These are phyloP conservation scores for Kodamaea fukazawae DNA, from an alignment of 805 yeast species.

Conservation along the genomic window DNA sequence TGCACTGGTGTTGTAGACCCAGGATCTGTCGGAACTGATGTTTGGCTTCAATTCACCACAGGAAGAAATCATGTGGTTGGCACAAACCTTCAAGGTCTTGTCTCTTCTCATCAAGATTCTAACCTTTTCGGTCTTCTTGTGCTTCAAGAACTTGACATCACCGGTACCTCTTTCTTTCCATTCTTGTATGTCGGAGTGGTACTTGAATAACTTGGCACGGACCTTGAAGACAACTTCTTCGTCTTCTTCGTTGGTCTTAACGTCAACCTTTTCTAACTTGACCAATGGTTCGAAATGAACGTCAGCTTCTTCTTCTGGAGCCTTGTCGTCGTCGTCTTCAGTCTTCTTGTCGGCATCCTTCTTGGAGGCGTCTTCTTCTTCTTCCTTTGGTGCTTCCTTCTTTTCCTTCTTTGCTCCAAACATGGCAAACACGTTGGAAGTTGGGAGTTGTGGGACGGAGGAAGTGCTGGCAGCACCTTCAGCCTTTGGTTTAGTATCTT, in stretches of 20 bases:
- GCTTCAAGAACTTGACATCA: slow-evolving; percentile 92
- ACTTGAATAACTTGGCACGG: slow-evolving; percentile 93
- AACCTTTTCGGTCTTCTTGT: slow-evolving; percentile 76
- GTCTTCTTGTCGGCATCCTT: slow-evolving; percentile 18
- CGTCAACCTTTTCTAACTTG: slow-evolving; percentile 91
- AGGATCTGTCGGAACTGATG: slow-evolving; percentile 95
- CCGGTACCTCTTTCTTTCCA: slow-evolving; percentile 99
- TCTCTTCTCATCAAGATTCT: slow-evolving; percentile 98
- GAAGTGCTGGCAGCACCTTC: slow-evolving; percentile 18
- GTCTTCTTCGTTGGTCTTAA: slow-evolving; percentile 91
- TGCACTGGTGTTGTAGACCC: slow-evolving; percentile 95
- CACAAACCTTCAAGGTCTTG: slow-evolving; percentile 96
- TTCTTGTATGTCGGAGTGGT: slow-evolving; percentile 78
- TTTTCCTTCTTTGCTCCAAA: slow-evolving; percentile 87
- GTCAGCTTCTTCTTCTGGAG: slow-evolving; percentile 63
- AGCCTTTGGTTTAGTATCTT: slow-evolving; percentile 28
- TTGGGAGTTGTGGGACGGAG: slow-evolving; percentile 58
- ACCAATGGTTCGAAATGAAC: slow-evolving; percentile 97
- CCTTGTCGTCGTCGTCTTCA: slow-evolving; percentile 56
- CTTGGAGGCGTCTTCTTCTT: slow-evolving; percentile 32
- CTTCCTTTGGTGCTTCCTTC: slow-evolving; percentile 44
- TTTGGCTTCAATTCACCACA: slow-evolving; percentile 85
- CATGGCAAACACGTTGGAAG: slow-evolving; percentile 87
- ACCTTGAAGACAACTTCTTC: slow-evolving; percentile 82
- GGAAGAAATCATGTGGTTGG: slow-evolving; percentile 86